These are phyloP conservation scores for Boletus speciosus DNA, from an alignment of 768 basidiomycete genomes.

Conservation along the genomic window DNA sequence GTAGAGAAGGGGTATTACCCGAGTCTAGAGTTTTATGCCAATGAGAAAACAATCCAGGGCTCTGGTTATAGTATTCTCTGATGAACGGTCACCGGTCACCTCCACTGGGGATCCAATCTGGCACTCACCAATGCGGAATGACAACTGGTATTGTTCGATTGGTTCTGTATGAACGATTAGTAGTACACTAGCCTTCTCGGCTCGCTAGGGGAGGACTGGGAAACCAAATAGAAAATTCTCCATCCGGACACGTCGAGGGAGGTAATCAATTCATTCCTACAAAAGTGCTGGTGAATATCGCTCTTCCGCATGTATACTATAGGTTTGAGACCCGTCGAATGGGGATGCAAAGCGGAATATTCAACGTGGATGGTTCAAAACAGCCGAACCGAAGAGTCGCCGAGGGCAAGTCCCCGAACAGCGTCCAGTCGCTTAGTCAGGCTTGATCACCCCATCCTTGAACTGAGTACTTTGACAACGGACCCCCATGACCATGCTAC, in stretches of 20 bases:
- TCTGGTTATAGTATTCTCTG: background rate
- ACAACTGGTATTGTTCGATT: background rate
- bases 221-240: no score
- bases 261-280: no score
- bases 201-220: no score
- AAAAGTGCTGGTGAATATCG: no score
- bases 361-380: background rate
- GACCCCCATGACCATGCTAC: slow-evolving; percentile 10
- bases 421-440: background rate
- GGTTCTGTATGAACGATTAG: no score
- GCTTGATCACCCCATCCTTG: background rate
- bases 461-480: background rate
- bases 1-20: background rate
- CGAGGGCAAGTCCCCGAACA: background rate
- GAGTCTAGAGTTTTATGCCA: background rate
- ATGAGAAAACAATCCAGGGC: background rate
- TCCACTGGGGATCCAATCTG: background rate
- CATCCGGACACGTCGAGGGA: no score
- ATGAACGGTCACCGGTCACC: no score
- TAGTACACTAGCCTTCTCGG: no score
- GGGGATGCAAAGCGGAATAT: background rate
- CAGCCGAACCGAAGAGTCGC: no score
- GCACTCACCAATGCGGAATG: background rate
- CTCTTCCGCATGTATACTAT: background rate
- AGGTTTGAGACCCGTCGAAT: no score